Percentiles rank a stretch among this genome's conserved stretches.
Conservation (phyloP, 176 grass and related monocot species). For the Oryza longistaminata region DNA sequence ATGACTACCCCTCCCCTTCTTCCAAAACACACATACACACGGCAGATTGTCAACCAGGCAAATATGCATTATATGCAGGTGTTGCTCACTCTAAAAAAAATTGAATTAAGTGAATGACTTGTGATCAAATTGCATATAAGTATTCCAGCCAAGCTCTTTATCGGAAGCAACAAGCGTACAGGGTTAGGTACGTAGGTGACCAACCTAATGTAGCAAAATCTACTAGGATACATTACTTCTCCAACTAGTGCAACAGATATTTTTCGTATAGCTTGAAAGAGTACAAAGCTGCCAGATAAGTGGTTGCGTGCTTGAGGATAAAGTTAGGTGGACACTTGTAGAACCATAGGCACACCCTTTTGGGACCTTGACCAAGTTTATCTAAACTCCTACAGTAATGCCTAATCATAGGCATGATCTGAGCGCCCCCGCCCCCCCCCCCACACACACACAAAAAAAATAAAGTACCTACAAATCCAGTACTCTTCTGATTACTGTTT, state of each 20-base stretch:
- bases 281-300: background rate
- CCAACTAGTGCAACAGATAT: slow-evolving; percentile 11
- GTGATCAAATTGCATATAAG: slow-evolving; percentile 5
- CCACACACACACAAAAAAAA: no score
- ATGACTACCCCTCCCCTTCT: background rate
- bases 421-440: no score
- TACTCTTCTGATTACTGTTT: background rate
- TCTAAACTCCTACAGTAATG: background rate
- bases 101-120: slow-evolving; percentile 1
- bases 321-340: background rate
- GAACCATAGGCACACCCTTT: background rate
- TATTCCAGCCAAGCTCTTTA: slow-evolving; percentile 19
- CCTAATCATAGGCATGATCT: slow-evolving; percentile 6
- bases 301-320: slow-evolving; percentile 11
- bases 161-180: slow-evolving; percentile 1
- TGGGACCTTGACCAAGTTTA: background rate
- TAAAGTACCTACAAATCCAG: slow-evolving; percentile 15
- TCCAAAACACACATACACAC: background rate
- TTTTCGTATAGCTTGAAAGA: slow-evolving; percentile 3
- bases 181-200: slow-evolving; percentile 54
- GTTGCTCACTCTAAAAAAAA: background rate
- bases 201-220: slow-evolving; percentile 41
- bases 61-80: background rate
- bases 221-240: slow-evolving; percentile 28
- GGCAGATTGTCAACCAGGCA: slow-evolving; percentile 28